Evolutionary conservation across 148 eudicot species (phyloP).

Genomic region (Arbutus unedo): DNA sequence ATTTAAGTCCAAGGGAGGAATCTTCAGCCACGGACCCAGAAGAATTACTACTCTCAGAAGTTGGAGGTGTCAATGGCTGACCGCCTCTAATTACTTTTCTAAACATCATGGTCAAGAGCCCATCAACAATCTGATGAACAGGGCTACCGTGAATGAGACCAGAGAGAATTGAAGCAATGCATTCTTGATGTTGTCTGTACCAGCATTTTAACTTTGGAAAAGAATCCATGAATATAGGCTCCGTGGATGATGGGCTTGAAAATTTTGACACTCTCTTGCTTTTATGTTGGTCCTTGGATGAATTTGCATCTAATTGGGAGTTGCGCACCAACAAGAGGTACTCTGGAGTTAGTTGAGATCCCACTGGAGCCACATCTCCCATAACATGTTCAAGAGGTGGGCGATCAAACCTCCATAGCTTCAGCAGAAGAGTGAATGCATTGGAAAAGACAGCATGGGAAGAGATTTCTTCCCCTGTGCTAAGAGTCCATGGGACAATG

Average conservation of each 20-base stretch:
- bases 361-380: slow-evolving; percentile 73
- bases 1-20: slow-evolving; percentile 47
- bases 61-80: slow-evolving; percentile 35
- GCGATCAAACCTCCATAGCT: slow-evolving; percentile 88
- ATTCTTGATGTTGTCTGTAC: slow-evolving; percentile 85
- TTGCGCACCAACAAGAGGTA: slow-evolving; percentile 76
- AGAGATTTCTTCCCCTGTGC: slow-evolving; percentile 69
- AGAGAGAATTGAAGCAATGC: slow-evolving; percentile 84
- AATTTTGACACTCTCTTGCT: slow-evolving; percentile 45
- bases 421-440: slow-evolving; percentile 87
- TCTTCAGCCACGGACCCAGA: slow-evolving; percentile 72
- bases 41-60: slow-evolving; percentile 79
- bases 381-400: slow-evolving; percentile 65
- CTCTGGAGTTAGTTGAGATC: slow-evolving; percentile 79
- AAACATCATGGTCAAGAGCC: slow-evolving; percentile 76
- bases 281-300: slow-evolving; percentile 37
- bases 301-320: slow-evolving; percentile 50
- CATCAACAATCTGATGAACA: slow-evolving; percentile 79
- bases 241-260: slow-evolving; percentile 41
- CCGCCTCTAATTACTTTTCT: slow-evolving; percentile 60
- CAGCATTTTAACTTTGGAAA: slow-evolving; percentile 87
- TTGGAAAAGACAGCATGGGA: slow-evolving; percentile 80
- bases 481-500: slow-evolving; percentile 54
- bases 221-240: slow-evolving; percentile 80
- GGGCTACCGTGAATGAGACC: slow-evolving; percentile 76